Evolutionary conservation across 2,329 filamentous ascomycete genomes (phyloP), one percentile per base, ranked within the genome.

Genomic region (Phyllosticta citriasiana): DNA sequence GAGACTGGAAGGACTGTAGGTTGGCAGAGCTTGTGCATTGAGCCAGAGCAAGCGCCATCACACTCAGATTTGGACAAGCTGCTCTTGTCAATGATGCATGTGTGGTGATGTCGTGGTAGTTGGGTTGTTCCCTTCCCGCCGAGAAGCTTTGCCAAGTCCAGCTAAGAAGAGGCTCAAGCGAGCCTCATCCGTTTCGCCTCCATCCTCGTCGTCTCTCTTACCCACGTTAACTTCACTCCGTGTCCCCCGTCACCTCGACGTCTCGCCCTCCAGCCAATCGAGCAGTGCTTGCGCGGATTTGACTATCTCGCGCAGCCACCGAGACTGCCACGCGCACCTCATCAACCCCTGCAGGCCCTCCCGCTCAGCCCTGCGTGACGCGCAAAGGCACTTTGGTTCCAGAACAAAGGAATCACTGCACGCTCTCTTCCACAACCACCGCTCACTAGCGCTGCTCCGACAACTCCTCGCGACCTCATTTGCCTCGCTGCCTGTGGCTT

Each of bases 401-500:
- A 14, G 53, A 51, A 60, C 61, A 62, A 60, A 59, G 57, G 55
- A 62, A 57, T 59, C 61, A 35, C 57, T 24, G 27, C 40, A 59
- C 50, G 56, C 52, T 55, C 40, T 52, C 40, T n/a, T n/a, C 40
- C 40, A 47, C 40, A 47, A 47, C 57, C 57, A 25, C 30, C 22
- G 25, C 33, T n/a, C 14, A 50, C 47, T 14, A 26, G 55, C 60
- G 57, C 60, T 62, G 60, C 60, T 62, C 60, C 67, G 67, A 64
- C 66, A 65, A 64, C 69, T 65, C 50, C 22, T 66, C 62, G 60
- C 63, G 65, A 64, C 55, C 50, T 26, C 14, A 26, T 14, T 25
- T 63, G 67, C 57, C 6, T 55, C 58, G 58, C 58, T 40, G 68
- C 67, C 86, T 88, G 88, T 91, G 88, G 82, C 88, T 91, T 91